Evolutionary conservation across 2,329 filamentous ascomycete genomes (phyloP).

Genomic region (Colletotrichum karsti): DNA sequence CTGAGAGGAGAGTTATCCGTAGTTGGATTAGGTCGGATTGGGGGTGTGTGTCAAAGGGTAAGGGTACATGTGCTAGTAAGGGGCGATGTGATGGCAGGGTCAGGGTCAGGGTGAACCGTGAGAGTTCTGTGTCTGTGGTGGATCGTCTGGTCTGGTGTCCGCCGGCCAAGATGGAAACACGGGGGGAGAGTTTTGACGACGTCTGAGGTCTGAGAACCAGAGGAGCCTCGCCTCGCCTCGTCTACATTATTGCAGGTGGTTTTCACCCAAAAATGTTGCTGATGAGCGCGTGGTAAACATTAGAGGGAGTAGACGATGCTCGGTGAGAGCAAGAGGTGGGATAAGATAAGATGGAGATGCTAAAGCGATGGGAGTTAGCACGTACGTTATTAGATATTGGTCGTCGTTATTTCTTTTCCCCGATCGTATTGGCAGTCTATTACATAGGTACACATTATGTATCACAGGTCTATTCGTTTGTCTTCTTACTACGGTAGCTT

Average conservation of each 20-base stretch:
- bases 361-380: too few relatives aligned
- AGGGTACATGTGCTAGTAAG: conserved; percentile 1
- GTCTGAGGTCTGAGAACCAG: conserved; percentile 19
- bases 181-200: conserved; percentile 22
- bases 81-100: neutral
- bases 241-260: neutral
- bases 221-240: conserved; percentile 6
- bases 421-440: too few relatives aligned
- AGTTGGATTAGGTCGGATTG: neutral
- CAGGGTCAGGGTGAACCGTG: neutral
- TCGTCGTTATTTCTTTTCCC: too few relatives aligned
- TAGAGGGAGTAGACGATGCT: too few relatives aligned
- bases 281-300: too few relatives aligned
- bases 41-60: neutral
- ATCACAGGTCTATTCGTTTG: too few relatives aligned
- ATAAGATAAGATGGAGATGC: too few relatives aligned
- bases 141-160: conserved; percentile 26
- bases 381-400: too few relatives aligned
- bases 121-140: conserved; percentile 24
- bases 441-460: too few relatives aligned
- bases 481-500: too few relatives aligned
- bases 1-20: too few relatives aligned
- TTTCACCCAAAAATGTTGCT: neutral
- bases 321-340: too few relatives aligned
- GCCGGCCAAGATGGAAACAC: conserved; percentile 13